Evolutionary conservation across 768 basidiomycete species (phyloP), one percentile per base, ranked within the genome.

Genomic region (Rhodotorula diobovata): DNA sequence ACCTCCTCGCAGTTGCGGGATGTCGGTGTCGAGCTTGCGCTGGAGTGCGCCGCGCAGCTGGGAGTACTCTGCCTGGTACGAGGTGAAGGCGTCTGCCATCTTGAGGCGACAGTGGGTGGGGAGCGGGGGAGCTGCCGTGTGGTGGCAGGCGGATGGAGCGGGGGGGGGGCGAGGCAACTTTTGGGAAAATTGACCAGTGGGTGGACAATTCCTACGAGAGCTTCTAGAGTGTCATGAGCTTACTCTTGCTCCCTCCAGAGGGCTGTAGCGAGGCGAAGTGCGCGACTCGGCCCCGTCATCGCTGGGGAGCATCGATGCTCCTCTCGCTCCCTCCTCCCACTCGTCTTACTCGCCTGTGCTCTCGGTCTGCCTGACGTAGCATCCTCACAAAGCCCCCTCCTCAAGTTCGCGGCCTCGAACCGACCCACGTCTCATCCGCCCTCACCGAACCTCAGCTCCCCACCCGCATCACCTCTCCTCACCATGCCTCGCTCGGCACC

Each of bases 61-160:
- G 72, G 79, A 79, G 75, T 80, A 80, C 65, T 82, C 82, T 48
- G 78, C 73, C 61, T 80, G 79, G 66, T 82, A 82, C 55, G 39
- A 12, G 11, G 61, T 28, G 46, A 68, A 72, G 11, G 64, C 2
- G 14, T 35, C 41, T 2, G 59, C 41, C 64, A 66, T 66, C 28
- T 0, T 37, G 28, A n/a, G n/a, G n/a, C n/a, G 16, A 1, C 35
- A 0, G 30, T 0, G 34, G 16, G 21, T 11, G 12, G 50, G 8
- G 66, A 37, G 58, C 1, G 23, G 41, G 25, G 25, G 23, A 50
- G 54, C 21, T 14, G 25, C 10, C 8, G 68, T 12, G n/a, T 12
- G 45, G 46, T n/a, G n/a, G n/a, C n/a, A n/a, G n/a, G n/a, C n/a
- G n/a, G n/a, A n/a, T n/a, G n/a, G n/a, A n/a, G n/a, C n/a, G n/a